phyloP scores from a whole-genome alignment of 1,139 yeast species.

The Saccharomycopsis hybrid region DNA sequence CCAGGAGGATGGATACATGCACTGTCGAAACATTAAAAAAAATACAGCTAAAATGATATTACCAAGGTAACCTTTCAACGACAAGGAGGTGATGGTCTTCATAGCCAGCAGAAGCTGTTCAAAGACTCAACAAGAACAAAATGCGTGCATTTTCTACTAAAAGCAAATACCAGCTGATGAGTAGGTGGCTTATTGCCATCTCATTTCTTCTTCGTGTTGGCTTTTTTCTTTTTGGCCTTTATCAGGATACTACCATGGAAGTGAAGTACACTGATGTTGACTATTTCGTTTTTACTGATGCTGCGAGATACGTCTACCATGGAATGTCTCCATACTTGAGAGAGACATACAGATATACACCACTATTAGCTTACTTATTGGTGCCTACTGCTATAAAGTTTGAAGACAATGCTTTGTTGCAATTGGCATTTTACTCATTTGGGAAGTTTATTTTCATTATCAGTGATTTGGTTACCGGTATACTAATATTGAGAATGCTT shows the following conservation, averaged over 20 bases:
- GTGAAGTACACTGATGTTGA: constrained; percentile 92
- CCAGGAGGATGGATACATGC: too few species aligned
- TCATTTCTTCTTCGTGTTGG: constrained; percentile 47
- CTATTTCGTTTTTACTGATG: constrained; percentile 89
- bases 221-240: constrained; percentile 75
- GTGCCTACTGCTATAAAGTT: constrained; percentile 50
- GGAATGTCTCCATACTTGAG: constrained; percentile 72
- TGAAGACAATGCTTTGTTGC: constrained; percentile 23
- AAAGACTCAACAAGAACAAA: too few species aligned
- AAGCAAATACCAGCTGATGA: too few species aligned
- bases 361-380: constrained; percentile 77
- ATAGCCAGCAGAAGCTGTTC: too few species aligned
- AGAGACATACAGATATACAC: constrained; percentile 91
- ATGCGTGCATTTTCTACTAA: too few species aligned
- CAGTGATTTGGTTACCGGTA: constrained; percentile 79
- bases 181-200: too few species aligned
- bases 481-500: constrained; percentile 47
- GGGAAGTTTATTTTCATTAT: constrained; percentile 75
- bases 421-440: constrained; percentile 40
- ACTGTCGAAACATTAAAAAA: too few species aligned
- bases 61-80: too few species aligned
- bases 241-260: constrained; percentile 75
- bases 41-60: too few species aligned
- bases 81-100: too few species aligned
- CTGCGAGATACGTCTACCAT: constrained; percentile 61